Evolutionary conservation across 345 rosid genomes (phyloP).

Genomic region (Gossypium anomalum): DNA sequence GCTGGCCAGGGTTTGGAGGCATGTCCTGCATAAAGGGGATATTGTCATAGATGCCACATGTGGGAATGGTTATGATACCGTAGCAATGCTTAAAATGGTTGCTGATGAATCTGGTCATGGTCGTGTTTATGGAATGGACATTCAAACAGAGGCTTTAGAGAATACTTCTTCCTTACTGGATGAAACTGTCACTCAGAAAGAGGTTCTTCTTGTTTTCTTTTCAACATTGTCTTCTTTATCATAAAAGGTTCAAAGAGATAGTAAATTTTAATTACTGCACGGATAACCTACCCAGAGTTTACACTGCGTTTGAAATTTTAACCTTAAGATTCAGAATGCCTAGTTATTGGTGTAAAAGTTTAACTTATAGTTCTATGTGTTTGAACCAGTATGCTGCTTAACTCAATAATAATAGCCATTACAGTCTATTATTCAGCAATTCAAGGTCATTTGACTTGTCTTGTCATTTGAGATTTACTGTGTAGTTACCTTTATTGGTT

Average conservation of each 20-base stretch:
- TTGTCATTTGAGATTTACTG: background rate
- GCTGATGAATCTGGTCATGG: constrained; percentile 54
- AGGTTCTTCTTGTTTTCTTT: constrained; percentile 38
- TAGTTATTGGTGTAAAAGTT: background rate
- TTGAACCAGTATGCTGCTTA: background rate
- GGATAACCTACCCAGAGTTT: background rate
- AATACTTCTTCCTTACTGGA: constrained; percentile 52
- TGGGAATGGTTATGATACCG: constrained; percentile 84
- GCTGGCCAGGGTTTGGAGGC: constrained; percentile 64
- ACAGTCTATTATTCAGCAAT: background rate
- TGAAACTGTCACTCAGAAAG: constrained; percentile 38
- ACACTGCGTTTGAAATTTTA: background rate
- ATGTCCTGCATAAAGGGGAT: constrained; percentile 67
- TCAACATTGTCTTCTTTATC: background rate
- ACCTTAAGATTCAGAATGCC: background rate
- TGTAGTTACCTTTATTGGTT: background rate
- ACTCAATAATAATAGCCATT: background rate
- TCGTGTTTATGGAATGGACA: constrained; percentile 72
- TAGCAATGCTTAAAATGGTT: constrained; percentile 68
- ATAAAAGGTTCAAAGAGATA: background rate
- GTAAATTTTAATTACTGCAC: background rate
- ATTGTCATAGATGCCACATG: constrained; percentile 80
- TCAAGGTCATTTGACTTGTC: background rate
- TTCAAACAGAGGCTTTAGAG: constrained; percentile 62
- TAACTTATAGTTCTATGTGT: background rate